These are phyloP conservation scores for Trichoderma sp. DNA, from an alignment of 2,329 filamentous ascomycete species.

Conservation along the genomic window DNA sequence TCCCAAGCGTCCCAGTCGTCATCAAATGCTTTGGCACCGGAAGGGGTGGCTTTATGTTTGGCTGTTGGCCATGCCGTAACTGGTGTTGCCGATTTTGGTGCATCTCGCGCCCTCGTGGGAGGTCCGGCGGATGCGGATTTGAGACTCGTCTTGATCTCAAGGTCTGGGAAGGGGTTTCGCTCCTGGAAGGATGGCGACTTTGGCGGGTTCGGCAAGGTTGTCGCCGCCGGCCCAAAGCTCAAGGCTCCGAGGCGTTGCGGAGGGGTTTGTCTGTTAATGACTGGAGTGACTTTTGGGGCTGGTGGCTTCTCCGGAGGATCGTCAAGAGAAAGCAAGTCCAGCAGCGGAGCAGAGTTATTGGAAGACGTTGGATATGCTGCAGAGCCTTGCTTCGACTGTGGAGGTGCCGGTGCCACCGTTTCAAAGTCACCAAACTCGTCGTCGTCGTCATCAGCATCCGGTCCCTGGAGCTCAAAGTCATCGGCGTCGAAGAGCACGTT, in stretches of 20 bases:
- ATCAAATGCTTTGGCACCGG: constrained; percentile 37
- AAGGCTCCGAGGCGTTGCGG: constrained; percentile 40
- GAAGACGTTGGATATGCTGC: constrained; percentile 23
- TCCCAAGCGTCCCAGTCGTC: constrained; percentile 58
- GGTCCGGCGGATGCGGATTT: constrained; percentile 43
- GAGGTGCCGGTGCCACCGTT: constrained; percentile 41
- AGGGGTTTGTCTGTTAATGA: constrained; percentile 35
- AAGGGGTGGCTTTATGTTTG: constrained; percentile 32
- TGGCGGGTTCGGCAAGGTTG: constrained; percentile 49
- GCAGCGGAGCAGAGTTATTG: constrained; percentile 36
- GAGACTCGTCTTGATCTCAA: constrained; percentile 50
- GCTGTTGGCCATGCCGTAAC: constrained; percentile 50
- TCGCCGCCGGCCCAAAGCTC: constrained; percentile 36
- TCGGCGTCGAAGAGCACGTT: constrained; percentile 70
- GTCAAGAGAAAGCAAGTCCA: constrained; percentile 48
- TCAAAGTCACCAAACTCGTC: constrained; percentile 66
- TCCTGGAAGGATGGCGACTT: constrained; percentile 57
- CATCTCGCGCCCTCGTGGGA: constrained; percentile 36
- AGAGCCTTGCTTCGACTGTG: constrained; percentile 24
- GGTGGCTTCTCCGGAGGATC: constrained; percentile 35
- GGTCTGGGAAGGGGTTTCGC: constrained; percentile 55
- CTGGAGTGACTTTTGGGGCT: constrained; percentile 24
- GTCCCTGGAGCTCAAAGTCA: constrained; percentile 51
- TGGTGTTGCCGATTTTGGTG: constrained; percentile 37
- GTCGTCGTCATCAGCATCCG: constrained; percentile 52